Conservation (phyloP, 441 rosid species). For the Euphorbia corollata region DNA sequence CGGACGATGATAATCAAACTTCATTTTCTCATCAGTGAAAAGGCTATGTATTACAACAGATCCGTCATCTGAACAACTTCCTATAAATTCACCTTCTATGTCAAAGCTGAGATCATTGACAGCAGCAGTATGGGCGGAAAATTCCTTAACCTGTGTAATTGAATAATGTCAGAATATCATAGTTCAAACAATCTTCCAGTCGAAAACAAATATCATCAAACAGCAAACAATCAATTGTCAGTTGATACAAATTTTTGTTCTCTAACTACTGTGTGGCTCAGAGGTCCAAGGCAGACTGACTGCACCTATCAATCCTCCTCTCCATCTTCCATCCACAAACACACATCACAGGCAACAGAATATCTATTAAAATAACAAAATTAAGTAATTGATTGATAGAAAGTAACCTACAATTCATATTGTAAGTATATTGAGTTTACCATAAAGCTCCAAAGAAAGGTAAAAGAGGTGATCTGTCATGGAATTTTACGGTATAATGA, state of each 20-base stretch:
- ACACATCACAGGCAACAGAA: not conserved
- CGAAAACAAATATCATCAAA: not conserved
- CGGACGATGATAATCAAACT: slow-evolving; percentile 89
- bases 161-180: slow-evolving; percentile 12
- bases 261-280: not conserved
- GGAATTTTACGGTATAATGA: no score
- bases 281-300: not conserved
- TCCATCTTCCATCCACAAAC: not conserved
- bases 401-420: not conserved
- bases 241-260: not conserved
- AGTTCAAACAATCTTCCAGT: slow-evolving; percentile 13
- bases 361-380: not conserved
- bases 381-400: not conserved
- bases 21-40: slow-evolving; percentile 88
- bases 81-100: slow-evolving; percentile 81
- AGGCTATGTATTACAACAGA: slow-evolving; percentile 85
- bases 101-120: slow-evolving; percentile 97
- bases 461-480: not conserved
- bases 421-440: not conserved
- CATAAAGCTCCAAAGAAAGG: not conserved
- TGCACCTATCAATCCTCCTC: not conserved
- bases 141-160: slow-evolving; percentile 76
- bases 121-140: slow-evolving; percentile 63
- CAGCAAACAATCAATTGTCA: not conserved
- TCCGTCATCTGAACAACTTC: slow-evolving; percentile 98